These are phyloP conservation scores for Umbilicaria muhlenbergii DNA, from an alignment of 495 filamentous ascomycete species.

Conservation along the genomic window DNA sequence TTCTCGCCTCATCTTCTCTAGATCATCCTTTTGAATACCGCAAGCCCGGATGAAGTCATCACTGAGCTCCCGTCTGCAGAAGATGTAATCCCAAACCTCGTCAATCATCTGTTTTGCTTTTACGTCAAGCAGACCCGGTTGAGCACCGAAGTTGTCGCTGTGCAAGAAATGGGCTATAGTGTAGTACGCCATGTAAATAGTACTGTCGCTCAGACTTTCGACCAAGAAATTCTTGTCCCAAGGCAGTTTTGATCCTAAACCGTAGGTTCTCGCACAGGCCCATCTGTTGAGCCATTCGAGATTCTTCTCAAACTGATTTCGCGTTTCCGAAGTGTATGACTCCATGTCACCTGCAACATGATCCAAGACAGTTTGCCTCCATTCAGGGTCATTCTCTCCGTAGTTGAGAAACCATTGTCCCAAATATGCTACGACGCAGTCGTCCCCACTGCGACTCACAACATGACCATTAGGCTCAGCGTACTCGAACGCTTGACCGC, in stretches of 20 bases:
- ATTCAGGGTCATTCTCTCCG: constrained; percentile 64
- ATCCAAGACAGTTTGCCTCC: constrained; percentile 57
- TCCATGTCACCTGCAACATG: constrained; percentile 64
- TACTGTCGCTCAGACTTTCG: constrained; percentile 81
- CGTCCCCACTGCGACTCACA: constrained; percentile 70
- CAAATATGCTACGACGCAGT: constrained; percentile 81
- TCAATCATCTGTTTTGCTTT: constrained; percentile 82
- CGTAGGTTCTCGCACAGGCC: constrained; percentile 86
- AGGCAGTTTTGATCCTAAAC: constrained; percentile 86
- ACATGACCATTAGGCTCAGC: constrained; percentile 85
- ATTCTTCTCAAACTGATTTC: constrained; percentile 68
- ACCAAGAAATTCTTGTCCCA: constrained; percentile 87
- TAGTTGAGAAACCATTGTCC: constrained; percentile 98
- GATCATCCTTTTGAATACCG: constrained; percentile 50
- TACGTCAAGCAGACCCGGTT: constrained; percentile 48
- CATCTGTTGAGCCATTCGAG: constrained; percentile 88
- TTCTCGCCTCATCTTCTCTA: constrained; percentile 68
- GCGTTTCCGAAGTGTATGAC: constrained; percentile 62
- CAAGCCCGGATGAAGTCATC: constrained; percentile 46
- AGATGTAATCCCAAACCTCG: constrained; percentile 93
- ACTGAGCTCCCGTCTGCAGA: constrained; percentile 48
- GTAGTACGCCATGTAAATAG: constrained; percentile 96
- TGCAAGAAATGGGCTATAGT: constrained; percentile 83
- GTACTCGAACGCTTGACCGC: constrained; percentile 74
- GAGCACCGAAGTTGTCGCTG: constrained; percentile 61